Evolutionary conservation across 768 basidiomycete genomes (phyloP).

Genomic region (Sarcodon sp.): DNA sequence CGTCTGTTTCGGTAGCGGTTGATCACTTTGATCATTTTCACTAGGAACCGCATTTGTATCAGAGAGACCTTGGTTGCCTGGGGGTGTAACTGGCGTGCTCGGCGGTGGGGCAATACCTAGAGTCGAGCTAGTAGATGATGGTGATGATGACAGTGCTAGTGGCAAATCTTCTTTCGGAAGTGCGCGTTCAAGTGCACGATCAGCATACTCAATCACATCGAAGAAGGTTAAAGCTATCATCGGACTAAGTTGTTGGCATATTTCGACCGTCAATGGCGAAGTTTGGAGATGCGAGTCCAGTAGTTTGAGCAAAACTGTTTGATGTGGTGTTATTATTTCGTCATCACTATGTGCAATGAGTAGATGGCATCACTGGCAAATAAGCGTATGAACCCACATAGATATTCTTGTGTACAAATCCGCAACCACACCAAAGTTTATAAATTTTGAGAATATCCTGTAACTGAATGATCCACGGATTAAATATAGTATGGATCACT

Average conservation of each 20-base stretch:
- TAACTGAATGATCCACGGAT: conserved; percentile 30
- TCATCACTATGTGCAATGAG: conserved; percentile 28
- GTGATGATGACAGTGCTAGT: neutral
- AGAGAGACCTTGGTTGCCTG: neutral
- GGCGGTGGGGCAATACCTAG: neutral
- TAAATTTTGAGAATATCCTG: conserved; percentile 47
- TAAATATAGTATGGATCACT: neutral
- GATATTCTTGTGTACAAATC: conserved; percentile 46
- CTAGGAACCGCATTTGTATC: neutral
- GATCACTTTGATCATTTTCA: neutral
- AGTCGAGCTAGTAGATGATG: neutral
- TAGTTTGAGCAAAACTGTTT: conserved; percentile 79
- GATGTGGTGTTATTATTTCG: conserved; percentile 73
- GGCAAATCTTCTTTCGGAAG: neutral
- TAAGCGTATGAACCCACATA: conserved; percentile 28
- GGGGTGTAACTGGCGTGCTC: neutral
- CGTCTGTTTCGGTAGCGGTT: neutral
- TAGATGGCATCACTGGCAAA: neutral
- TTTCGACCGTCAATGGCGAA: conserved; percentile 10
- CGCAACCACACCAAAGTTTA: conserved; percentile 44
- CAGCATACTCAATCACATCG: neutral
- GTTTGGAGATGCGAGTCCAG: conserved; percentile 76
- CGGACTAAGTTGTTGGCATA: neutral
- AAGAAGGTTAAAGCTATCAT: neutral
- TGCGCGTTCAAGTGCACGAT: neutral